Percentiles rank a stretch among this genome's conserved stretches.
phyloP scores from a whole-genome alignment of 805 yeast genomes.

The Schizosaccharomyces japonicus region DNA sequence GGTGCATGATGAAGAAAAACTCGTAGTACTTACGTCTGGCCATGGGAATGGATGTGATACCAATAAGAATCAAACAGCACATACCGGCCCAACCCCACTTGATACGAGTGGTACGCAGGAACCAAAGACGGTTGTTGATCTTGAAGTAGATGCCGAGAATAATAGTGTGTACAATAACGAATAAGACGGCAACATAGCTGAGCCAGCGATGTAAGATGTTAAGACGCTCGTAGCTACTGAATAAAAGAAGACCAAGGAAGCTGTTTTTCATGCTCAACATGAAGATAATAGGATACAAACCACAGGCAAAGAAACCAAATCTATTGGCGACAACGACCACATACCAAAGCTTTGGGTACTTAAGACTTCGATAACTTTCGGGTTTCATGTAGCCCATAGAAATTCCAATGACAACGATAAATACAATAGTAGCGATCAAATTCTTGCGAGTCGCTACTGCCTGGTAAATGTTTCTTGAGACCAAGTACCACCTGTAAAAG shows the following conservation, averaged over 20 bases:
- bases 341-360: conserved; percentile 1
- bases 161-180: not conserved
- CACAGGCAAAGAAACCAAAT: not conserved
- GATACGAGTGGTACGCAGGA: not conserved
- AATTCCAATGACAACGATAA: too few relatives aligned
- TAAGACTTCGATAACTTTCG: too few relatives aligned
- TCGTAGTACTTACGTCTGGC: not conserved
- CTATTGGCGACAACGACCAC: not conserved
- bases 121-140: not conserved
- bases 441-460: too few relatives aligned
- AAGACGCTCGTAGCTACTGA: not conserved
- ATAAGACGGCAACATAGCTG: not conserved
- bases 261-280: not conserved
- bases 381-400: too few relatives aligned
- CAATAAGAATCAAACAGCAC: not conserved
- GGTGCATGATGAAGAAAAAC: not conserved
- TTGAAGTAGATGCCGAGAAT: not conserved
- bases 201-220: not conserved
- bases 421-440: too few relatives aligned
- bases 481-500: too few relatives aligned
- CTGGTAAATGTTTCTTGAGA: too few relatives aligned
- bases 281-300: not conserved
- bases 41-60: not conserved
- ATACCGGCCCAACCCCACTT: too few relatives aligned
- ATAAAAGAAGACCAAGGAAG: not conserved